These are phyloP conservation scores for Vitis rupestris DNA, from an alignment of 164 flowering plant genomes.

Conservation along the genomic window DNA sequence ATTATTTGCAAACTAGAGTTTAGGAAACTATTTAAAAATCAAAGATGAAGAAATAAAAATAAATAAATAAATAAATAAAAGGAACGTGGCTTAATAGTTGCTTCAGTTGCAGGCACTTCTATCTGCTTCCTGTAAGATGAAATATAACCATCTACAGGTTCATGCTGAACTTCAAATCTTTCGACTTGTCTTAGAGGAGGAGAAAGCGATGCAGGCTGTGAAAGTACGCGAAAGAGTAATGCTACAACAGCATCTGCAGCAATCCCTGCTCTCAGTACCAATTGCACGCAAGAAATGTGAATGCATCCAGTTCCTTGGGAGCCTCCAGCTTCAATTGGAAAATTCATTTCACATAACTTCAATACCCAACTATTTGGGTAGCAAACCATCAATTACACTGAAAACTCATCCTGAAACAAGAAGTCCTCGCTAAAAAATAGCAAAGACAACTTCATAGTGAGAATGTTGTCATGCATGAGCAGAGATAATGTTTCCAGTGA, in stretches of 20 bases:
- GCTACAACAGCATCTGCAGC: slow-evolving; percentile 99
- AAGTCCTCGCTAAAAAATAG: too few species aligned
- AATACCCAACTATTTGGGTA: too few species aligned
- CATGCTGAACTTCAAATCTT: slow-evolving; percentile 79
- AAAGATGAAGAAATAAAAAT: too few species aligned
- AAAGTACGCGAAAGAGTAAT: slow-evolving; percentile 85
- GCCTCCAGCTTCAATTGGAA: slow-evolving; percentile 47
- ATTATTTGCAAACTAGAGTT: too few species aligned
- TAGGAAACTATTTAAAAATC: too few species aligned
- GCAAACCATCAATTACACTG: too few species aligned
- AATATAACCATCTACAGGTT: slow-evolving; percentile 58
- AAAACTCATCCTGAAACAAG: too few species aligned
- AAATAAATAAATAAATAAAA: too few species aligned
- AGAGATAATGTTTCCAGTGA: too few species aligned
- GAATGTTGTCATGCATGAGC: too few species aligned
- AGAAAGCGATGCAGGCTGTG: slow-evolving; percentile 94
- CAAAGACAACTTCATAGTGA: too few species aligned
- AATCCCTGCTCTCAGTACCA: slow-evolving; percentile 88
- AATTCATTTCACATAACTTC: too few species aligned
- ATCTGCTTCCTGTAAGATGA: slow-evolving; percentile 70
- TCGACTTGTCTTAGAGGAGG: slow-evolving; percentile 92
- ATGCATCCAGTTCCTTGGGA: slow-evolving; percentile 98
- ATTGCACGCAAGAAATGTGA: slow-evolving; percentile 96
- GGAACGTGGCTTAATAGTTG: slow-evolving; percentile 94
- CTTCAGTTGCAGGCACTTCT: slow-evolving; percentile 83